phyloP scores from a whole-genome alignment of 1,139 yeast species.

The Hemisphaericaspora subhashii region DNA sequence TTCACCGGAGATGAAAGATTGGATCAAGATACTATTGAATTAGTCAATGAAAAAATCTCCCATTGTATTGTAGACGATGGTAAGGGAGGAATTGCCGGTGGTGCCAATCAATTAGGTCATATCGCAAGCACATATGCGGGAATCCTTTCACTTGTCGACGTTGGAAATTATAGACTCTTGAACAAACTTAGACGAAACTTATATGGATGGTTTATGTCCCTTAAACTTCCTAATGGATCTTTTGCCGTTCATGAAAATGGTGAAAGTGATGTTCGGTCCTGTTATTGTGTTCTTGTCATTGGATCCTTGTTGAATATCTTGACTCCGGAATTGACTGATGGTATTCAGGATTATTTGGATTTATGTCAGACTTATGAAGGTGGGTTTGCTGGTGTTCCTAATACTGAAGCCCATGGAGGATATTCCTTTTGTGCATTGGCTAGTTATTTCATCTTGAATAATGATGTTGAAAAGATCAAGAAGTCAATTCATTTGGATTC shows the following conservation, averaged over 20 bases:
- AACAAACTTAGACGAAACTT: conserved; percentile 32
- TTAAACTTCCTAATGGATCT: conserved; percentile 73
- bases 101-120: conserved; percentile 77
- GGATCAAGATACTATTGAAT: conserved; percentile 4
- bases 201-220: conserved; percentile 61
- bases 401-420: conserved; percentile 96
- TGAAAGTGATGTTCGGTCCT: conserved; percentile 84
- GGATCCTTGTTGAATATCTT: conserved; percentile 66
- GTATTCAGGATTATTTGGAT: conserved; percentile 60
- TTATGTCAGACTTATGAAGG: conserved; percentile 92
- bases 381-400: conserved; percentile 83
- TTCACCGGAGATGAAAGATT: neutral
- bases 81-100: conserved; percentile 83
- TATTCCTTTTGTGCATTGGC: conserved; percentile 91
- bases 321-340: conserved; percentile 59
- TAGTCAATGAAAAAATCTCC: conserved; percentile 25
- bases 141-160: conserved; percentile 57
- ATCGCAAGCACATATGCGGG: conserved; percentile 86
- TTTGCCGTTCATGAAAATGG: conserved; percentile 76
- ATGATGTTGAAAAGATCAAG: neutral
- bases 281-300: conserved; percentile 80
- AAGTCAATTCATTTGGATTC: conserved; percentile 33
- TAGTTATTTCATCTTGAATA: conserved; percentile 48
- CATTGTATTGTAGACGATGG: conserved; percentile 31
- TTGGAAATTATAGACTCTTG: conserved; percentile 44